A percentile compares a stretch with the other conserved stretches of the same genome.
Conservation (phyloP, 805 yeast species). For the Saccharomyces jurei region DNA sequence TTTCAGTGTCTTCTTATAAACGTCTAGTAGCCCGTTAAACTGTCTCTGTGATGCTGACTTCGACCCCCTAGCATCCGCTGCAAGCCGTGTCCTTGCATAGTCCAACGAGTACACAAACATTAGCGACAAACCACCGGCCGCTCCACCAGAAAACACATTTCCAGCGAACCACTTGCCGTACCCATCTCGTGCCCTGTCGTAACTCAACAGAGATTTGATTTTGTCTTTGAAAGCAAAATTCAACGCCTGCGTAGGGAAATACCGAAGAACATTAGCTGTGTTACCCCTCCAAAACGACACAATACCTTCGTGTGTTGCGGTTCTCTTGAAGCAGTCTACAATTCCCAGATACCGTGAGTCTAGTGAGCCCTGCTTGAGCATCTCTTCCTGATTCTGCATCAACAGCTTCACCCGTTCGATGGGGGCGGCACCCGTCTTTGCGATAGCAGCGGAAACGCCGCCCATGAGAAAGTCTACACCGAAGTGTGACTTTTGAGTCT, state of each 20-base stretch:
- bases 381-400: constrained; percentile 96
- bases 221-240: constrained; percentile 98
- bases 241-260: constrained; percentile 98
- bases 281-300: constrained; percentile 98
- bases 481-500: constrained; percentile 28
- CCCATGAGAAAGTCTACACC: constrained; percentile 76
- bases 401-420: constrained; percentile 93
- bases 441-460: constrained; percentile 96
- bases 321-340: constrained; percentile 87
- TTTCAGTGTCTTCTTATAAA: constrained; percentile 90
- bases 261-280: constrained; percentile 97
- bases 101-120: constrained; percentile 59
- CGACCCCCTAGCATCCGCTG: constrained; percentile 91
- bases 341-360: constrained; percentile 83
- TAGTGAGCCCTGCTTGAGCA: constrained; percentile 95
- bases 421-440: constrained; percentile 95
- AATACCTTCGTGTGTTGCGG: constrained; percentile 88
- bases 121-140: constrained; percentile 71
- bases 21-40: constrained; percentile 95
- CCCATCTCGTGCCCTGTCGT: constrained; percentile 81
- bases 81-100: constrained; percentile 98
- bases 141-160: constrained; percentile 98
- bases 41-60: constrained; percentile 82
- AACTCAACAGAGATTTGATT: constrained; percentile 91
- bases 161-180: constrained; percentile 94